A percentile compares a stretch with the other conserved stretches of the same genome.
These are phyloP conservation scores for Datura wrightii DNA, from an alignment of 257 asterid genomes.

Conservation along the genomic window DNA sequence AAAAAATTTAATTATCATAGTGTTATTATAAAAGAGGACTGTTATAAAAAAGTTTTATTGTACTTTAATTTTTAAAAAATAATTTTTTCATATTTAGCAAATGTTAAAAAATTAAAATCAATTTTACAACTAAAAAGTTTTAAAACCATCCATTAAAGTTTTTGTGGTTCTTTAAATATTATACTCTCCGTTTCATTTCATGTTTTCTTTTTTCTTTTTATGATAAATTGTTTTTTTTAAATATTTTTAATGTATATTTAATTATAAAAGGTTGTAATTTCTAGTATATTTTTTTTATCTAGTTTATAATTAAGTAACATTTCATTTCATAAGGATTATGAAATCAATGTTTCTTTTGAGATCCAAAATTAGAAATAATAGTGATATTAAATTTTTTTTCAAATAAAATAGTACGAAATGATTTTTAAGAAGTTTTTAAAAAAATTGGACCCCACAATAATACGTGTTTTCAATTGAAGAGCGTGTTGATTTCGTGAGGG, in stretches of 20 bases:
- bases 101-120: neutral
- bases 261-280: neutral
- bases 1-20: neutral
- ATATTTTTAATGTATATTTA: too few relatives aligned
- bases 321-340: neutral
- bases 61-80: neutral
- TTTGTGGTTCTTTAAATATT: neutral
- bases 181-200: neutral
- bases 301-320: neutral
- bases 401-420: neutral
- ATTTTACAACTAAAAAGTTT: neutral
- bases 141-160: neutral
- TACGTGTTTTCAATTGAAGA: neutral
- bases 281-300: neutral
- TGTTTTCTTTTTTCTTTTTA: too few relatives aligned
- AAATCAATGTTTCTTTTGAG: neutral
- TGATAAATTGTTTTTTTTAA: too few relatives aligned
- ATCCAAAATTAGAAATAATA: neutral
- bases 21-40: neutral
- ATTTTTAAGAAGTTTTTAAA: neutral
- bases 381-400: neutral
- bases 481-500: neutral
- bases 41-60: neutral
- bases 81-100: neutral
- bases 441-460: neutral